phyloP scores from a whole-genome alignment of 805 yeast species.

The Wickerhamomyces sydowiorum region DNA sequence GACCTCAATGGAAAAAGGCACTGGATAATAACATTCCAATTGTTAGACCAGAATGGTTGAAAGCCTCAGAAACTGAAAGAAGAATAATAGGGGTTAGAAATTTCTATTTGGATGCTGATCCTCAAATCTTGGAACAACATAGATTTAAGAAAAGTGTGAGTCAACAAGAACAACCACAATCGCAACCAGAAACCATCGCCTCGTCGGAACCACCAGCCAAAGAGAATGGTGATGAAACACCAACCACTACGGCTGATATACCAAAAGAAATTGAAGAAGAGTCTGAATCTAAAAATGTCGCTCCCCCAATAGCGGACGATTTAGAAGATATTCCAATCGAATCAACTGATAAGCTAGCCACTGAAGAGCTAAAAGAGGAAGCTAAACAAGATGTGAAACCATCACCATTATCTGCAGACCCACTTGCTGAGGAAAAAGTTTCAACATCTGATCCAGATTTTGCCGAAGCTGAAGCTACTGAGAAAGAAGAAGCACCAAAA shows the following conservation, averaged over 20 bases:
- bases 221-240: constrained; percentile 9
- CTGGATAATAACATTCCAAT: constrained; percentile 84
- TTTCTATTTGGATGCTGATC: constrained; percentile 60
- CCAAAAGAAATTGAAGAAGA: background rate
- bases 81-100: constrained; percentile 91
- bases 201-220: too few species aligned
- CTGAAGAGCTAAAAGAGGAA: constrained; percentile 2
- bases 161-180: constrained; percentile 2
- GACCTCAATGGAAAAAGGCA: constrained; percentile 77
- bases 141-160: constrained; percentile 31
- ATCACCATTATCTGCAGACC: background rate
- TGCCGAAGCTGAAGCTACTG: constrained; percentile 8
- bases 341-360: constrained; percentile 1
- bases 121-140: constrained; percentile 35
- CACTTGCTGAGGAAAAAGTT: background rate
- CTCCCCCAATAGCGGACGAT: constrained; percentile 5
- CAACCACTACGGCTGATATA: background rate
- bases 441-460: background rate
- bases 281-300: constrained; percentile 5
- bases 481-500: constrained; percentile 12
- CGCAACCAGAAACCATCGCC: constrained; percentile 4
- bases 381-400: constrained; percentile 5
- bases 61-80: constrained; percentile 86
- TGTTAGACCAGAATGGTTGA: constrained; percentile 94
- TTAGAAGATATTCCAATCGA: constrained; percentile 1